Evolutionary conservation across 352 stramenopile species (phyloP), one percentile per base, ranked within the genome.

Genomic region (Phytophthora multivora): DNA sequence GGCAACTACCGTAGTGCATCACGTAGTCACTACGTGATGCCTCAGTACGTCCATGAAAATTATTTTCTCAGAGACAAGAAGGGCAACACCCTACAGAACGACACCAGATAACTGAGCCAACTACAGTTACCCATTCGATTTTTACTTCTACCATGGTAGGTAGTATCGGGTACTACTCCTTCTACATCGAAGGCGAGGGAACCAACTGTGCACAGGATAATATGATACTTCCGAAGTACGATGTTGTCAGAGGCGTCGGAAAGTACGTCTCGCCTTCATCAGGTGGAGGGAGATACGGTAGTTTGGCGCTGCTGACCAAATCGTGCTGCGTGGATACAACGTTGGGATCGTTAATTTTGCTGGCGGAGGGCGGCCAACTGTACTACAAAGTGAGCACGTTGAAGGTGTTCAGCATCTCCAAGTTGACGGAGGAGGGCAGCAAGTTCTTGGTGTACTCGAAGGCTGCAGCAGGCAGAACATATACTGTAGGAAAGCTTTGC

Each of bases 341-440:
- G 0, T 28, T 65, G 16, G 52, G 41, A 15, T 36, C 54, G 5
- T 25, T 60, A 18, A 45, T 47, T 4, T 21, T 64, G 28, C 19
- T 73, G 19, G 35, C 42, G 42, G 51, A 33, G 57, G 52, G 52
- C 12, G 23, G 30, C 8, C 33, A 51, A 4, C 30, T 64, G 13
- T 59, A 52, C 9, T 73, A 71, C 42, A 62, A 46, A 18, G n/a
- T 33, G 2, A 39, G 42, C 10, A 33, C 51, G 2, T 33, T 73
- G 12, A 64, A 59, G 42, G 47, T 58, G n/a, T 69, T 64, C 13
- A 58, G 64, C 3, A 13, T 73, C 16, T 35, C 68, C 10, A 42
- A 15, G 50, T 23, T 68, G 35, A 36, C 45, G 2, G 33, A 62
- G 30, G 49, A 51, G 12, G 54, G 46, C 19, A 52, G 15, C 1